Conservation (phyloP, 345 rosid genomes). For the Hibiscus trionum region DNA sequence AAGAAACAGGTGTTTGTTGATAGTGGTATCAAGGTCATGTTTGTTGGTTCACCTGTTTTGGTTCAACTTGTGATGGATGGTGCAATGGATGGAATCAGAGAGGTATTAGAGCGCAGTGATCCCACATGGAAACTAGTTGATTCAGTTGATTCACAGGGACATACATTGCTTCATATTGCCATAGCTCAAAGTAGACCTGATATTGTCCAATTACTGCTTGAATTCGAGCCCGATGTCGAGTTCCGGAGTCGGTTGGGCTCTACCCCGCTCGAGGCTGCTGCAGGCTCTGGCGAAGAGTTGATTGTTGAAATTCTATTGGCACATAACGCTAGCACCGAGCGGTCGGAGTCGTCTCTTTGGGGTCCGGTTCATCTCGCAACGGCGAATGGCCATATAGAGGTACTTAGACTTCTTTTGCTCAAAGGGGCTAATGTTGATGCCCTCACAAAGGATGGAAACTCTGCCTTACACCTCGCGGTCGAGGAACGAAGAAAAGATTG, state of each 20-base stretch:
- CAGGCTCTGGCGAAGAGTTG: not conserved
- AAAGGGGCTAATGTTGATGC: not conserved
- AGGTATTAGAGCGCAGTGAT: not conserved
- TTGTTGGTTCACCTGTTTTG: not conserved
- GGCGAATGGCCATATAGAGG: not conserved
- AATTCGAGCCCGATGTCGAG: not conserved
- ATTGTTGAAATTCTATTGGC: not conserved
- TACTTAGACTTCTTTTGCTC: not conserved
- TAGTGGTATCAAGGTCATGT: not conserved
- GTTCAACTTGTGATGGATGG: not conserved
- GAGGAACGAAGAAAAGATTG: not conserved
- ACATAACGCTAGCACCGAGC: not conserved
- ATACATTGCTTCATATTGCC: not conserved
- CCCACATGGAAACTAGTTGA: not conserved
- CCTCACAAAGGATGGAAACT: not conserved
- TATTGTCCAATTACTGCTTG: not conserved
- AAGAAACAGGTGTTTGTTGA: not conserved
- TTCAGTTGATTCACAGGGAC: not conserved
- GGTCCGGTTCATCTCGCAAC: not conserved
- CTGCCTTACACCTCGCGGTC: not conserved
- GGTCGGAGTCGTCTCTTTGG: not conserved
- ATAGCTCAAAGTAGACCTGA: not conserved
- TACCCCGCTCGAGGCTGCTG: not conserved
- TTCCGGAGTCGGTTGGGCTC: not conserved
- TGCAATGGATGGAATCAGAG: not conserved